Base-by-base conservation (phyloP, 176 grass and related monocot genomes). In the Puccinellia tenuiflora region DNA sequence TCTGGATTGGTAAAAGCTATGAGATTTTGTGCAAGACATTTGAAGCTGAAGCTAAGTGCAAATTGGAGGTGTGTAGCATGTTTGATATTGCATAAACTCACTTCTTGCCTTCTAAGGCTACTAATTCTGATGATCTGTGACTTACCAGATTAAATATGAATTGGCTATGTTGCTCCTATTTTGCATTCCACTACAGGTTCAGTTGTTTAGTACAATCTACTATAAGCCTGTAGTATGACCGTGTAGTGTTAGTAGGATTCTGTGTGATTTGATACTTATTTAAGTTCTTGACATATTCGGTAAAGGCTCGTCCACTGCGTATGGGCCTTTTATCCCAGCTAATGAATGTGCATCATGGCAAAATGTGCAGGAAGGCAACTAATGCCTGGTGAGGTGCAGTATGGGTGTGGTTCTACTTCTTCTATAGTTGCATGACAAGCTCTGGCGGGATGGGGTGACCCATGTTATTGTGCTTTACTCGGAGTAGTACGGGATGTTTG, bases 1-100 rank as follows among this genome's bases (percentile, higher is more conserved):
- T 92, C 78, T 91, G 87, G 68, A 74, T 79, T 71, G 62, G 90
- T 66, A 87, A 84, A 83, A 95, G 65, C 77, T 95, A 98, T 90
- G 89, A 98, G 83, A 95, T 98, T 71, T 54, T 95, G 50, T 93
- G 96, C 73, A 98, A 92, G 82, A 81, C 91, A 22, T 95, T 93
- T 72, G 83, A 95, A 31, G 67, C 91, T 61, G 93, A 93, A 87
- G 91, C 96, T 63, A 95, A 92, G 77, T 48, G 82, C 47, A 93
- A 69, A 90, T 66, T 95, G 72, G 96, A 93, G 92, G 96, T 92
- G 86, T 69, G 77, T 4, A 26, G 25, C 51, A 43, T 73, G 26
- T 56, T 79, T 6, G 2, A 29, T 38, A 21, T 52, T 63, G 31
- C 22, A 25, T 85, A 31, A 48, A 52, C 67, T 69, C 21, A 20